Percentiles rank a stretch among this genome's conserved stretches.
phyloP scores from a whole-genome alignment of 176 grass and related monocot species.

The Aegilops speltoides region DNA sequence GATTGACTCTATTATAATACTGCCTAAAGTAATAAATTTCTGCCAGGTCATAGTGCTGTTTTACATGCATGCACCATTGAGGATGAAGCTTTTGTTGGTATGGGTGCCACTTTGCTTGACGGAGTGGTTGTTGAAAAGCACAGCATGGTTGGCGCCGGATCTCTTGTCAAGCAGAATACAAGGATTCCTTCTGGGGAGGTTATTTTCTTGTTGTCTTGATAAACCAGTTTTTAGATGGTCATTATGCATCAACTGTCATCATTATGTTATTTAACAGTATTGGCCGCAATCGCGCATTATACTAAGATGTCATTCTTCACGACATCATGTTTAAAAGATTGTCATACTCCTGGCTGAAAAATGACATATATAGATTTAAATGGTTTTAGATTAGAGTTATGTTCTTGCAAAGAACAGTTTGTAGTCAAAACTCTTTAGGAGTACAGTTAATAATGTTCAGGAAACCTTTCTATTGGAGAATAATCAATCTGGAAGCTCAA shows the following conservation, averaged over 20 bases:
- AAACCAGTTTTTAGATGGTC: conserved; percentile 5
- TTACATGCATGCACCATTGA: conserved; percentile 90
- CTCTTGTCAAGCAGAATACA: conserved; percentile 92
- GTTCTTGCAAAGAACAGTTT: neutral
- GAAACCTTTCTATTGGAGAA: neutral
- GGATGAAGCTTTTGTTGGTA: conserved; percentile 95
- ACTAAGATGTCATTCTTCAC: neutral
- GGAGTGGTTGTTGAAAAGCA: conserved; percentile 94
- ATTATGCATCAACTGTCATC: neutral
- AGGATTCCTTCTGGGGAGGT: conserved; percentile 94
- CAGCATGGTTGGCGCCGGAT: conserved; percentile 82
- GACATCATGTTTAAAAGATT: conserved; percentile 3
- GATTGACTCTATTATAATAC: neutral
- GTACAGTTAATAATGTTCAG: neutral
- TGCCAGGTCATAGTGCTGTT: conserved; percentile 76
- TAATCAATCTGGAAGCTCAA: neutral
- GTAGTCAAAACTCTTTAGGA: neutral
- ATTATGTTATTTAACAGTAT: neutral
- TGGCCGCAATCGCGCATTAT: neutral
- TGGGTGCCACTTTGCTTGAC: conserved; percentile 88
- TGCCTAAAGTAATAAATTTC: conserved; percentile 28
- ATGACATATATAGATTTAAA: neutral
- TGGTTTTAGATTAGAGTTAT: neutral
- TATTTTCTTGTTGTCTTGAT: conserved; percentile 24
- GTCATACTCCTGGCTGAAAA: neutral